Percentiles rank a stretch among this genome's conserved stretches.
These are phyloP conservation scores for Dendrobium catenatum DNA, from an alignment of 106 monocot species.

Conservation along the genomic window DNA sequence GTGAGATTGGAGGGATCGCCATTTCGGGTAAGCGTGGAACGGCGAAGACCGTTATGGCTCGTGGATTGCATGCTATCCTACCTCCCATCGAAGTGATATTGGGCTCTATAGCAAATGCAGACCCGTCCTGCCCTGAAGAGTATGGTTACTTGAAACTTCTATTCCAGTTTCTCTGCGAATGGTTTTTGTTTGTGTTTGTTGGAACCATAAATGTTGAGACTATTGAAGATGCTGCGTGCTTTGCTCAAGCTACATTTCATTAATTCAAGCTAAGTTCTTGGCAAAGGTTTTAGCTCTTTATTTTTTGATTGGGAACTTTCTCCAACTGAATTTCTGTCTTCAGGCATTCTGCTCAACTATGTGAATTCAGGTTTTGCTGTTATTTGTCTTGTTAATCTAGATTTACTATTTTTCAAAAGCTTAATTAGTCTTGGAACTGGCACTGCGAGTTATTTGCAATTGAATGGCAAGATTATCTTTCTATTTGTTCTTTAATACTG, in stretches of 20 bases:
- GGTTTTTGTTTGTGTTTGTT: slow-evolving; percentile 6
- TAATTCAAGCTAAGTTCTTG: neutral
- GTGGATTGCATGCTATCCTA: slow-evolving; percentile 92
- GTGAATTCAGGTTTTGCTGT: slow-evolving; percentile 1
- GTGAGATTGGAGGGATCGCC: slow-evolving; percentile 95
- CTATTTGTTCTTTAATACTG: neutral
- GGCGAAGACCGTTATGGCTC: slow-evolving; percentile 97
- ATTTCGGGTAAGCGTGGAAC: slow-evolving; percentile 95
- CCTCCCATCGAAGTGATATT: slow-evolving; percentile 92
- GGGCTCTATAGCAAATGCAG: slow-evolving; percentile 87
- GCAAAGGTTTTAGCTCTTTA: neutral
- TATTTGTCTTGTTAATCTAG: neutral
- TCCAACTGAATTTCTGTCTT: neutral
- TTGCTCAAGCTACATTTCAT: neutral
- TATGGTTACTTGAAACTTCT: slow-evolving; percentile 18
- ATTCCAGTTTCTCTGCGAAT: neutral
- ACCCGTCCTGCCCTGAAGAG: slow-evolving; percentile 78
- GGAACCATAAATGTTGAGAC: neutral
- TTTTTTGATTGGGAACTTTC: neutral
- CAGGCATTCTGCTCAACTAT: neutral
- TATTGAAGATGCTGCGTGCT: neutral
- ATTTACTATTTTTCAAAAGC: neutral
- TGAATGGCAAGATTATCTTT: neutral
- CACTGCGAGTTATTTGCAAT: neutral
- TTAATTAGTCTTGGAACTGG: neutral